A percentile compares a stretch with the other conserved stretches of the same genome.
Conservation (phyloP, 2,329 filamentous ascomycete species). For the Lithohypha guttulata region DNA sequence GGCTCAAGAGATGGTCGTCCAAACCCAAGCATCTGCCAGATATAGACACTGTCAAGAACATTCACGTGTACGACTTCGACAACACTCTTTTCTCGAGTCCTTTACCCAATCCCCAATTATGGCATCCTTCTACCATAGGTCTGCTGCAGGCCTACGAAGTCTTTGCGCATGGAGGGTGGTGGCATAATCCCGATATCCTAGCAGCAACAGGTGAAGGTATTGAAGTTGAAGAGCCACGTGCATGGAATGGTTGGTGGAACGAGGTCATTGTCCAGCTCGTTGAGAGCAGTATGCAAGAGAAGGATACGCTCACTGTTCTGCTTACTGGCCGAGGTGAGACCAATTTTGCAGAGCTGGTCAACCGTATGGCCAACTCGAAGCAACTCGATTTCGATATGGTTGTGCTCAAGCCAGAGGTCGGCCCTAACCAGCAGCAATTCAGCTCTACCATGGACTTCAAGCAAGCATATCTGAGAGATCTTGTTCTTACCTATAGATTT, state of each 20-base stretch:
- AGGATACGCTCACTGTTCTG: slow-evolving; percentile 73
- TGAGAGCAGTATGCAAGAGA: slow-evolving; percentile 67
- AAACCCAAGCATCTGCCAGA: slow-evolving; percentile 56
- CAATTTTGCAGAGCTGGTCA: slow-evolving; percentile 67
- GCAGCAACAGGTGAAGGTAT: slow-evolving; percentile 73
- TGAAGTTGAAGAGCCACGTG: slow-evolving; percentile 69
- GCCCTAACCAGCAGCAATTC: slow-evolving; percentile 70
- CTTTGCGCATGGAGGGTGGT: slow-evolving; percentile 84
- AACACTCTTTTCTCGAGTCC: slow-evolving; percentile 92
- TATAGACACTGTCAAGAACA: slow-evolving; percentile 57
- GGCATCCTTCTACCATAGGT: slow-evolving; percentile 69
- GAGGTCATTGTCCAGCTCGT: slow-evolving; percentile 76
- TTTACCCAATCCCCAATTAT: slow-evolving; percentile 76
- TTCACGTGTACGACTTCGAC: slow-evolving; percentile 97
- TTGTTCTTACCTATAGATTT: slow-evolving; percentile 75
- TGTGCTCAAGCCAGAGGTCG: slow-evolving; percentile 72
- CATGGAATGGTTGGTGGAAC: slow-evolving; percentile 95
- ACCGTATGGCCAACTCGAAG: slow-evolving; percentile 67
- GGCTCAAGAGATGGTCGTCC: slow-evolving; percentile 75
- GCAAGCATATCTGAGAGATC: slow-evolving; percentile 65
- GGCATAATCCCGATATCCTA: slow-evolving; percentile 84
- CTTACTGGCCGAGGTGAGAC: slow-evolving; percentile 76
- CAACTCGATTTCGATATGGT: slow-evolving; percentile 79
- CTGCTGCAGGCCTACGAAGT: slow-evolving; percentile 63
- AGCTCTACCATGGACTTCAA: slow-evolving; percentile 84